Base-by-base conservation (phyloP, 352 stramenopile genomes). In the Phytophthora hibernalis region DNA sequence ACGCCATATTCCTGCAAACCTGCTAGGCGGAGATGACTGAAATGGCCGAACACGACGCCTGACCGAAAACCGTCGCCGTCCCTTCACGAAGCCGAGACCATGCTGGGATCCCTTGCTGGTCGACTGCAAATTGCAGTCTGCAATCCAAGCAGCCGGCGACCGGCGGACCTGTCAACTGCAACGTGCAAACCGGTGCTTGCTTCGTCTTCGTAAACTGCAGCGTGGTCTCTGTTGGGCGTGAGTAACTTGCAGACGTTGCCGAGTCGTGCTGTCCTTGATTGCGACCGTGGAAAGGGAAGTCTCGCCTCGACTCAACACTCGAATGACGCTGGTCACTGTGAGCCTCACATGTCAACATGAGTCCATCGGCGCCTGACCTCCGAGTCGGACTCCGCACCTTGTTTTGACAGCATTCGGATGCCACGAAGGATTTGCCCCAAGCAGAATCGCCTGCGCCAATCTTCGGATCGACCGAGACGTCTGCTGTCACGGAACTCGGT, bases 1-100 rank as follows among this genome's bases (percentile, higher is more conserved):
- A 72, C 48, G 73, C 69, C 72, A 82, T 86, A 28, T 5, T 28
- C 24, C 3, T 28, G 24, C 24, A 28, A 28, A 28, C 24, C 24
- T 28, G 24, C 24, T 28, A 28, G 3, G 24, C 24, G 24, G 24
- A 28, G 24, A 28, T 28, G 3, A 28, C 24, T 28, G 24, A 5
- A 28, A 28, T 28, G 24, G 24, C 24, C 5, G 24, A 28, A 5
- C 24, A 28, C 38, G 38, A 45, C 38, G 38, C 38, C 38, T 45
- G 5, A 35, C 0, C 28, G 40, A 72, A 47, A 68, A 72, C 65
- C 51, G 51, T 58, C 38, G 20, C 20, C 31, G 5, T 28, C 54
- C 35, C 4, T 40, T 58, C n/a, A 33, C n/a, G 44, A 49, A 63
- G 50, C 55, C 30, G 26, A 62, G 35, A 28, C 28, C 35, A n/a